Percentiles rank a stretch among this genome's conserved stretches.
These are phyloP conservation scores for Dioscorea cayenensis DNA, from an alignment of 116 monocot species.

Conservation along the genomic window DNA sequence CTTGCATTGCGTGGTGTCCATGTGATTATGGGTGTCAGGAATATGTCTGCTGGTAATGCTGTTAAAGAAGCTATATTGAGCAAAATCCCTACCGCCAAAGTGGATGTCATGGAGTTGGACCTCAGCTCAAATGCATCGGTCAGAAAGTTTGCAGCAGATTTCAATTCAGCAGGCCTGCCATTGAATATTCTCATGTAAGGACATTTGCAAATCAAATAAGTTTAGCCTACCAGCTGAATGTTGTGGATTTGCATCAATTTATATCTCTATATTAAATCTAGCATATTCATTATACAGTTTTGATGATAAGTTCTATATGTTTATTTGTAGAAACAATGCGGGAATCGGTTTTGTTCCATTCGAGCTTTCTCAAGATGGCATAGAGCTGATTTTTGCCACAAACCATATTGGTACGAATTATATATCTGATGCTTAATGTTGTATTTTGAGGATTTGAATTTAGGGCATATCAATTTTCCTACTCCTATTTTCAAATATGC, in stretches of 20 bases:
- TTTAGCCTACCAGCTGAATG: not conserved
- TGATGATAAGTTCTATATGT: not conserved
- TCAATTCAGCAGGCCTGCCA: constrained; percentile 28
- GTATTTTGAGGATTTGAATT: too few relatives aligned
- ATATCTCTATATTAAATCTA: too few relatives aligned
- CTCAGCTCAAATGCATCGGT: constrained; percentile 57
- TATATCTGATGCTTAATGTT: not conserved
- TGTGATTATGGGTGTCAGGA: constrained; percentile 61
- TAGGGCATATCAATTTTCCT: too few relatives aligned
- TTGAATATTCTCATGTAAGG: constrained; percentile 63
- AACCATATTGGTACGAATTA: constrained; percentile 1
- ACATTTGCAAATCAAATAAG: not conserved
- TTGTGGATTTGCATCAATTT: not conserved
- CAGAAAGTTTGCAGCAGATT: constrained; percentile 50
- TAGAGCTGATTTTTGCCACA: constrained; percentile 2
- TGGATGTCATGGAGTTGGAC: constrained; percentile 61
- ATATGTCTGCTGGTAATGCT: constrained; percentile 25
- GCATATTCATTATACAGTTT: too few relatives aligned
- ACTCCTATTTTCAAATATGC: too few relatives aligned
- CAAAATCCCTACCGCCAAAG: constrained; percentile 36
- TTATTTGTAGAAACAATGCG: constrained; percentile 1
- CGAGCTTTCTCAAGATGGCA: not conserved
- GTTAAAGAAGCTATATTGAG: constrained; percentile 35
- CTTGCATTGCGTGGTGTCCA: constrained; percentile 59
- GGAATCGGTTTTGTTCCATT: not conserved